Evolutionary conservation across 225 moss, liverwort and hornwort genomes (phyloP), one percentile per base, ranked within the genome.

Genomic region (Climacium dendroides): DNA sequence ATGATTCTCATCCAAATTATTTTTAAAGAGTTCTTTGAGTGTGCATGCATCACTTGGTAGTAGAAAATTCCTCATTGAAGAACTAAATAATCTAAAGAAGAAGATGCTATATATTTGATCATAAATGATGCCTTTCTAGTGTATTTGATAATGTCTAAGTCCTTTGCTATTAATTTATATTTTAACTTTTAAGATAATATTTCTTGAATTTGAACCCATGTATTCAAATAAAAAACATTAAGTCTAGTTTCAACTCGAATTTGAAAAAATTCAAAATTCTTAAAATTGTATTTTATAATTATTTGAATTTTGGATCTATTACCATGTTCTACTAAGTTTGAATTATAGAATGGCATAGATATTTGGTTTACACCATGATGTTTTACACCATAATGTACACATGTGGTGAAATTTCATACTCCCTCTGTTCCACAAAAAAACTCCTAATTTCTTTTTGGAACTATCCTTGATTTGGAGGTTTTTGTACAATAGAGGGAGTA

Each of bases 341-440:
- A 7, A 39, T 28, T 28, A 17, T 28, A 25, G 24, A 43, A 25
- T 25, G 14, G 15, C 0, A 41, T 0, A 1, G 0, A 70, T 41
- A 8, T 26, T 41, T 67, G 4, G 1, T 71, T 71, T 26, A 45
- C 9, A 26, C 9, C 5, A 71, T 69, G 4, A 71, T 28, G 0
- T 26, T 16, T 2, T 70, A 15, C 41, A 9, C 5, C 8, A 5
- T 5, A 15, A 41, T n/a, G 1, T n/a, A n/a, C 4, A 66, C 6
- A 12, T 20, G 0, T 43, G 0, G 3, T 43, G 1, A 26, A 15
- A 25, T 43, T 41, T 3, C 3, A 5, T 0, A 15, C n/a, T n/a
- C n/a, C n/a, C n/a, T n/a, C n/a, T n/a, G n/a, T n/a, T n/a, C n/a
- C n/a, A n/a, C n/a, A n/a, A n/a, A n/a, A n/a, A n/a, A n/a, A n/a